A percentile compares a stretch with the other conserved stretches of the same genome.
Conservation (phyloP, 805 yeast species). For the Ogataea nitratoaversa region DNA sequence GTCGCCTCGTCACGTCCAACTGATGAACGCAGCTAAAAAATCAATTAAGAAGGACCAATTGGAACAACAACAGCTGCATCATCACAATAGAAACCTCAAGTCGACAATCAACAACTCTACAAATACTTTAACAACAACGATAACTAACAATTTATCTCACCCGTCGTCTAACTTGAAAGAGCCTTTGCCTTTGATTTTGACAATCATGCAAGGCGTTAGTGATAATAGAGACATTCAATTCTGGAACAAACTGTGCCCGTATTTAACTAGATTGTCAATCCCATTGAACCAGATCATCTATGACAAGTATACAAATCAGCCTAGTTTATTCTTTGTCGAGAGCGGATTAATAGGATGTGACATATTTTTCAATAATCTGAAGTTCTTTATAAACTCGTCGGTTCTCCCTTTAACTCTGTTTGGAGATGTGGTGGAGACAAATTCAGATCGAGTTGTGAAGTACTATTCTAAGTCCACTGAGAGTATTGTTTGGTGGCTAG, state of each 20-base stretch:
- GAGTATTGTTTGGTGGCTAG: constrained; percentile 66
- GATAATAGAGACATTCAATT: constrained; percentile 41
- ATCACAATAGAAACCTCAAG: neutral
- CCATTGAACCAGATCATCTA: constrained; percentile 38
- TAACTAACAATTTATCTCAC: too few species aligned
- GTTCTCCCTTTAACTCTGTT: constrained; percentile 72
- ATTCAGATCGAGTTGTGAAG: constrained; percentile 37
- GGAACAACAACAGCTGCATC: constrained; percentile 27
- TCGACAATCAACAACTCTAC: too few species aligned
- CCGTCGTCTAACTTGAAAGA: constrained; percentile 9
- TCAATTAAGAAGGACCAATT: constrained; percentile 30
- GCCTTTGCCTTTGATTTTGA: constrained; percentile 63
- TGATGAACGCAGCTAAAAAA: constrained; percentile 48
- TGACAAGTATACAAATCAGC: constrained; percentile 40
- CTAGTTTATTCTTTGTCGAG: constrained; percentile 53
- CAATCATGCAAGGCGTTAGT: constrained; percentile 60
- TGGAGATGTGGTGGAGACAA: constrained; percentile 50
- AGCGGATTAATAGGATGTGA: constrained; percentile 49
- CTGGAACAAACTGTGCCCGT: constrained; percentile 63
- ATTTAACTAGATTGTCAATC: constrained; percentile 37
- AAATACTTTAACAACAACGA: too few species aligned
- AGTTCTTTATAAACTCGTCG: constrained; percentile 24
- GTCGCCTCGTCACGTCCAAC: constrained; percentile 52
- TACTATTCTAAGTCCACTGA: constrained; percentile 39
- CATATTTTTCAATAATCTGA: constrained; percentile 36